These are phyloP conservation scores for Hepatocystis sp. DNA, from an alignment of 169 alveolate species.

Conservation along the genomic window DNA sequence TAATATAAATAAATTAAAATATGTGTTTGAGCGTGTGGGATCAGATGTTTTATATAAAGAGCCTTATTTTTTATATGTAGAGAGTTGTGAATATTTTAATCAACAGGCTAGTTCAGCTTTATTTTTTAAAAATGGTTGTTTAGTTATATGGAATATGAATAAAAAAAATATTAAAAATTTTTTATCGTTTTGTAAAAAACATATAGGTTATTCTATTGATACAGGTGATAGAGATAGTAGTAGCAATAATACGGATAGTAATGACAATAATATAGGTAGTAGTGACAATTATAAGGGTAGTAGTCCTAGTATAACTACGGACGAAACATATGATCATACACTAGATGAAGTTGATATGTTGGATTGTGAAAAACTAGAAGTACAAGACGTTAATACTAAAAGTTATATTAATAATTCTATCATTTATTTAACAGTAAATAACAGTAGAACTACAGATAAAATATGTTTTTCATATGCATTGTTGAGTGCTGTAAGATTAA, in stretches of 20 bases:
- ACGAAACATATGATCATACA: slow-evolving; percentile 52
- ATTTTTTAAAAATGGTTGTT: slow-evolving; percentile 71
- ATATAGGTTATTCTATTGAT: too few species aligned
- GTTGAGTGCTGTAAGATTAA: slow-evolving; percentile 69
- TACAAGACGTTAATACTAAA: slow-evolving; percentile 62
- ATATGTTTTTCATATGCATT: slow-evolving; percentile 66
- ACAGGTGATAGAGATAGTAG: too few species aligned
- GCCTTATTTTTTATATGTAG: slow-evolving; percentile 76
- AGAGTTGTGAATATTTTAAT: slow-evolving; percentile 68
- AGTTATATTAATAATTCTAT: slow-evolving; percentile 65
- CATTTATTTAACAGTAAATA: slow-evolving; percentile 37
- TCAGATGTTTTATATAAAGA: slow-evolving; percentile 59
- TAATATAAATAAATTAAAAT: slow-evolving; percentile 36
- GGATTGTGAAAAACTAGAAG: slow-evolving; percentile 74
- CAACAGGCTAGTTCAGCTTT: slow-evolving; percentile 74
- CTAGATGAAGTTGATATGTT: too few species aligned
- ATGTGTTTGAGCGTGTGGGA: slow-evolving; percentile 43
- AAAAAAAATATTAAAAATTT: slow-evolving; percentile 47
- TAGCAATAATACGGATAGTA: too few species aligned
- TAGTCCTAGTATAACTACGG: too few species aligned
- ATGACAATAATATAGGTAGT: neutral
- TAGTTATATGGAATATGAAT: slow-evolving; percentile 75
- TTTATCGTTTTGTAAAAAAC: slow-evolving; percentile 17
- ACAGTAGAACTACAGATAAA: slow-evolving; percentile 66
- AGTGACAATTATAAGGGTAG: too few species aligned